Evolutionary conservation across 1,139 yeast species (phyloP), one percentile per base, ranked within the genome.

Genomic region (Candida sanyaensis): DNA sequence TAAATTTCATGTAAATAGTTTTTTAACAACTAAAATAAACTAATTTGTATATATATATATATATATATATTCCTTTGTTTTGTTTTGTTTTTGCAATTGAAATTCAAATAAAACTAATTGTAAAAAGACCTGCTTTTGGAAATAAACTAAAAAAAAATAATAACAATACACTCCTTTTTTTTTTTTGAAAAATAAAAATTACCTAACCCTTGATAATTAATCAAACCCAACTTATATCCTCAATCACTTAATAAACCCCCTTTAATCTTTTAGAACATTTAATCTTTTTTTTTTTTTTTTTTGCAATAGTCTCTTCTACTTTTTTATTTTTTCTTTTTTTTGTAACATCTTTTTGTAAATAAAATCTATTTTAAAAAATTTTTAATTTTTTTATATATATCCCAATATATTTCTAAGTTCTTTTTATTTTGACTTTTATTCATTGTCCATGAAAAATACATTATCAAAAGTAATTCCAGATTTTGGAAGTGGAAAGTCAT

Each of bases 401-500:
- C 38, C 33, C 21, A 17, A 17, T 17, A 2, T 17, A 17, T 17
- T 17, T 17, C 21, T 17, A 17, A 17, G n/a, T 31, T 11, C 32
- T 36, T 37, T 23, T 23, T 39, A 24, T 51, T 56, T 36, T 7
- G n/a, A n/a, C 28, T 36, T 38, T 31, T 34, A 12, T 42, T 37
- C 38, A 70, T 37, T 37, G 41, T 72, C 77, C 77, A 72, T 72
- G 34, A 66, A 52, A 52, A 68, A 68, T n/a, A 68, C 70, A 48
- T 41, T 34, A 41, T 61, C 86, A 57, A 73, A 78, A 17, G 76
- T 61, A 17, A 57, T 65, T 29, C 58, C 39, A 11, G n/a, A 57
- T 64, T 24, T 59, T 4, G 37, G 9, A 9, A 37, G 28, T 12
- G 40, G 26, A 37, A 42, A 37, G 5, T 71, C 74, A 36, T 71